Conservation (phyloP, 2,329 filamentous ascomycete genomes). For the Colletotrichum australisinense region DNA sequence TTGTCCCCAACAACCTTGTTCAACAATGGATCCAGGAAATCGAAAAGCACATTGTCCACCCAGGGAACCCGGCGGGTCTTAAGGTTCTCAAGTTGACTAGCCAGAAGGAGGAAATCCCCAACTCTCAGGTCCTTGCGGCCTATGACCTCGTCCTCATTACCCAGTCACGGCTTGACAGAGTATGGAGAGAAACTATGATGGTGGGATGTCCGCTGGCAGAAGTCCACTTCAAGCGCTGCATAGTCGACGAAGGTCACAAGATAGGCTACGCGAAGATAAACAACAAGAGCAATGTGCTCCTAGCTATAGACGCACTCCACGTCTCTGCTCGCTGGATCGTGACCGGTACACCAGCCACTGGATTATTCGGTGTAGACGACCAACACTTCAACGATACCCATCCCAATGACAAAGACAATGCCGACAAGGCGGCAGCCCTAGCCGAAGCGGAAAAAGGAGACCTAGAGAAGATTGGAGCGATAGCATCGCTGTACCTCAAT, state of each 20-base stretch:
- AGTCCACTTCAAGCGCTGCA: slow-evolving; percentile 87
- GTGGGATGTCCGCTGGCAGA: slow-evolving; percentile 71
- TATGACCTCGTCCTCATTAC: slow-evolving; percentile 86
- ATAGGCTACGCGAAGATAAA: slow-evolving; percentile 74
- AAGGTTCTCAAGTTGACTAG: slow-evolving; percentile 71
- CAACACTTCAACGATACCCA: not conserved
- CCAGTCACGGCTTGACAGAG: slow-evolving; percentile 75
- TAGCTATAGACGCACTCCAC: slow-evolving; percentile 63
- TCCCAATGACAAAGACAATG: not conserved
- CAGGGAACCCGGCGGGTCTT: slow-evolving; percentile 56
- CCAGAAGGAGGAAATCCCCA: slow-evolving; percentile 65
- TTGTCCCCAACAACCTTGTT: slow-evolving; percentile 86
- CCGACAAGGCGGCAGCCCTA: not conserved
- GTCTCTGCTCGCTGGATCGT: slow-evolving; percentile 87
- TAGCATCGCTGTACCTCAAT: slow-evolving; percentile 78
- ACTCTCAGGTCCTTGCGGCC: slow-evolving; percentile 65
- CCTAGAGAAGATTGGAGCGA: slow-evolving; percentile 72
- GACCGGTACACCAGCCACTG: slow-evolving; percentile 88
- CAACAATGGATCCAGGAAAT: slow-evolving; percentile 89
- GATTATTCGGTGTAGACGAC: slow-evolving; percentile 75
- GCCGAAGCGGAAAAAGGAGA: slow-evolving; percentile 64
- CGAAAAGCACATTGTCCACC: slow-evolving; percentile 72
- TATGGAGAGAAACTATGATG: slow-evolving; percentile 51
- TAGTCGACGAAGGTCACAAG: slow-evolving; percentile 92
- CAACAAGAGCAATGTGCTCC: slow-evolving; percentile 66